Percentiles rank a stretch among this genome's conserved stretches.
Conservation (phyloP, 2,329 filamentous ascomycete genomes). For the Talaromyces sp. region DNA sequence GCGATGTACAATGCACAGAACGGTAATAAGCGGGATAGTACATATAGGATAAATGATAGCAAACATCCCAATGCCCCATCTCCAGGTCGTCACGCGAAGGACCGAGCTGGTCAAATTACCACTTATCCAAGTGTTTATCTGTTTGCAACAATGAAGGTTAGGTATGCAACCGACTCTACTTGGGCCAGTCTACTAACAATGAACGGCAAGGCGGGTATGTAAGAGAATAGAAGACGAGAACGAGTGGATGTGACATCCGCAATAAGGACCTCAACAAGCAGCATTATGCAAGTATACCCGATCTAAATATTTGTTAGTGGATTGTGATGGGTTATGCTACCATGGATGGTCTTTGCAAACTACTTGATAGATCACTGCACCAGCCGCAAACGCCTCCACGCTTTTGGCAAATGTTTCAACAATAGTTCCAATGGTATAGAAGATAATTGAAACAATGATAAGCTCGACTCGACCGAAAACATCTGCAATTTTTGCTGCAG, state of each 20-base stretch:
- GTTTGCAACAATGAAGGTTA: neutral
- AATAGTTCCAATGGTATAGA: conserved; percentile 60
- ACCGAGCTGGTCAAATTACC: conserved; percentile 60
- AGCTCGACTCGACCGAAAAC: conserved; percentile 65
- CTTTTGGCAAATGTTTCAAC: conserved; percentile 57
- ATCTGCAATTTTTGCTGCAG: conserved; percentile 64
- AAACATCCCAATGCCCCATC: conserved; percentile 68
- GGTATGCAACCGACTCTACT: neutral
- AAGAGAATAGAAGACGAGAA: conserved; percentile 66
- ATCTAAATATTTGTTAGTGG: conserved; percentile 37
- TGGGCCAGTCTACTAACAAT: conserved; percentile 30
- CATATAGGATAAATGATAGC: conserved; percentile 62
- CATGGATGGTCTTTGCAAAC: neutral
- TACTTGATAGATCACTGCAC: conserved; percentile 57
- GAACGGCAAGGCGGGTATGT: conserved; percentile 63
- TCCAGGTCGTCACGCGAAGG: conserved; percentile 56
- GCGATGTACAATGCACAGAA: conserved; percentile 54
- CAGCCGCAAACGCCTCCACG: conserved; percentile 58
- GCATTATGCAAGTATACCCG: conserved; percentile 64
- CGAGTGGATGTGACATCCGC: conserved; percentile 66
- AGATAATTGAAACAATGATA: conserved; percentile 57
- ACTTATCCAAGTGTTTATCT: conserved; percentile 66
- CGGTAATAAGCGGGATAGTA: conserved; percentile 57
- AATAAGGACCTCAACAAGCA: conserved; percentile 66
- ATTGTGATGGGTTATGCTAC: no score